phyloP scores from a whole-genome alignment of 192 early-diverging fungal species.

The Borealophlyctis nickersoniae region DNA sequence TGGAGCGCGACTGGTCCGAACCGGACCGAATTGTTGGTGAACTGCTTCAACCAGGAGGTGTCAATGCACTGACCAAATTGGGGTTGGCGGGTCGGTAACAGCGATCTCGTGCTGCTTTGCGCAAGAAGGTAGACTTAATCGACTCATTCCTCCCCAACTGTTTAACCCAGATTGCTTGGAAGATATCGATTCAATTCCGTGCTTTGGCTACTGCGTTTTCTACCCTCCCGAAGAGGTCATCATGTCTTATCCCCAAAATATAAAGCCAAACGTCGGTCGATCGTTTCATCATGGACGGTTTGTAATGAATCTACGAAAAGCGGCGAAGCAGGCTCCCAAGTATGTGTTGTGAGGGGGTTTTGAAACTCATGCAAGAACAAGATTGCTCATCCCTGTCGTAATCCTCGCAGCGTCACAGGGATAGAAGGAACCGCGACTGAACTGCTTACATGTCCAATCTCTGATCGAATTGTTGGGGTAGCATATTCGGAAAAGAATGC shows the following conservation, averaged over 20 bases:
- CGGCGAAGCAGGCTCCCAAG: constrained; percentile 42
- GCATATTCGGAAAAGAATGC: constrained; percentile 9
- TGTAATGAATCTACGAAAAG: constrained; percentile 77
- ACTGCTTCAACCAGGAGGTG: constrained; percentile 91
- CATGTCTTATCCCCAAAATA: constrained; percentile 68
- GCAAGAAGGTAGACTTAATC: constrained; percentile 18
- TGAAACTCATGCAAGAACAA: background rate
- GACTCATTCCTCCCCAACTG: background rate
- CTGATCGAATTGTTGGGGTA: constrained; percentile 56
- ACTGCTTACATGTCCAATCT: constrained; percentile 47
- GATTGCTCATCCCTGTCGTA: no score
- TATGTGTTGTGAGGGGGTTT: constrained; percentile 3
- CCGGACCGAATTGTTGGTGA: constrained; percentile 99
- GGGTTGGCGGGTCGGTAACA: constrained; percentile 60
- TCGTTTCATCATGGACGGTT: constrained; percentile 96
- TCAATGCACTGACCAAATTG: constrained; percentile 72
- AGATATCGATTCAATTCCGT: constrained; percentile 79
- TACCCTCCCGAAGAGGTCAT: constrained; percentile 57
- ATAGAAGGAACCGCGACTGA: constrained; percentile 75
- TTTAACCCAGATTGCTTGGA: constrained; percentile 63
- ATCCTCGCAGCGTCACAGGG: constrained; percentile 59
- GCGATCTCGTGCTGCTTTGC: background rate
- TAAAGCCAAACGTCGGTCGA: constrained; percentile 56
- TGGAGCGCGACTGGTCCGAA: constrained; percentile 87
- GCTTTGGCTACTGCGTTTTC: constrained; percentile 85